These are phyloP conservation scores for Aspergillus conjunctus DNA, from an alignment of 495 filamentous ascomycete species.

Conservation along the genomic window DNA sequence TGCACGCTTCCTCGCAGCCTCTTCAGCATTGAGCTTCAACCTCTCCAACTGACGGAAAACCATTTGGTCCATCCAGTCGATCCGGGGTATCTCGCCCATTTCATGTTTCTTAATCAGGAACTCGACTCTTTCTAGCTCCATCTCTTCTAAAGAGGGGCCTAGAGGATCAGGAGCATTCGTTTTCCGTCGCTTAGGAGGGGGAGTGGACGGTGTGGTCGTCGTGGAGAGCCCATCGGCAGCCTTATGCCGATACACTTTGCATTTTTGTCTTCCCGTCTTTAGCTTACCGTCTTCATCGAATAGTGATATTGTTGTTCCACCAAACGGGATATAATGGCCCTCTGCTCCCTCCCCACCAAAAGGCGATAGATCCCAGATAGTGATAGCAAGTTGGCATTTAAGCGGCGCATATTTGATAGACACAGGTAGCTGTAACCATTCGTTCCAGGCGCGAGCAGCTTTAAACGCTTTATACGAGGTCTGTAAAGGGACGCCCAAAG, in stretches of 20 bases:
- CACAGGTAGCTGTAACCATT: slow-evolving; percentile 91
- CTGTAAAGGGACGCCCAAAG: slow-evolving; percentile 85
- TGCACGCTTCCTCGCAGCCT: slow-evolving; percentile 42
- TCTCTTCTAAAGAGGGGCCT: slow-evolving; percentile 59
- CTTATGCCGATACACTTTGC: slow-evolving; percentile 76
- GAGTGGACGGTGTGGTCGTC: slow-evolving; percentile 73
- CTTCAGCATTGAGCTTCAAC: slow-evolving; percentile 60
- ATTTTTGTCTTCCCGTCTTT: slow-evolving; percentile 90
- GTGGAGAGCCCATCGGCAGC: slow-evolving; percentile 84
- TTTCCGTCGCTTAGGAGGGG: slow-evolving; percentile 50
- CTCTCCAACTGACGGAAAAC: slow-evolving; percentile 87
- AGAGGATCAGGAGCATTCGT: slow-evolving; percentile 42
- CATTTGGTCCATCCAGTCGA: slow-evolving; percentile 93
- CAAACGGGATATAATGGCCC: slow-evolving; percentile 84
- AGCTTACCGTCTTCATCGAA: slow-evolving; percentile 91
- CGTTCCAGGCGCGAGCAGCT: slow-evolving; percentile 80
- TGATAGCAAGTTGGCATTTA: slow-evolving; percentile 84
- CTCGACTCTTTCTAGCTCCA: slow-evolving; percentile 82
- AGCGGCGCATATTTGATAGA: slow-evolving; percentile 76
- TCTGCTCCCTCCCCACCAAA: slow-evolving; percentile 63
- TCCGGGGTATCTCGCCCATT: slow-evolving; percentile 88
- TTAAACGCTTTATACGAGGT: slow-evolving; percentile 91
- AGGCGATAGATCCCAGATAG: slow-evolving; percentile 91
- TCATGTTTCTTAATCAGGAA: slow-evolving; percentile 95
- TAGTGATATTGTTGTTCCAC: slow-evolving; percentile 84